phyloP scores from a whole-genome alignment of 139 green algal species.

The Coelastrella sp. region DNA sequence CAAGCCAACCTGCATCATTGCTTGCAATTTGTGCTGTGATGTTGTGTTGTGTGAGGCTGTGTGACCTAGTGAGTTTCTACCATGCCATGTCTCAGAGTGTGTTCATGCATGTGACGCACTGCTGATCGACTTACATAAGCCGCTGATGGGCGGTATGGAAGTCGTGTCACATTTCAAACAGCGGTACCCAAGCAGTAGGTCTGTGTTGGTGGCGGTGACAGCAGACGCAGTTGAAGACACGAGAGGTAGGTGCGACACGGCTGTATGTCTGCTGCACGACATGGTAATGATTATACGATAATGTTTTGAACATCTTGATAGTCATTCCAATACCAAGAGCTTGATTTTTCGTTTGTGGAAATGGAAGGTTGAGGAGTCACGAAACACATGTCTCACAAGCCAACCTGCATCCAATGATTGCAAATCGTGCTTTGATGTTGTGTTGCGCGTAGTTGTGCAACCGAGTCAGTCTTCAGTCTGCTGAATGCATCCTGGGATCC shows the following conservation, averaged over 20 bases:
- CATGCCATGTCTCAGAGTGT: too few relatives aligned
- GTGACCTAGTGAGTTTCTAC: neutral
- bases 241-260: conserved; percentile 58
- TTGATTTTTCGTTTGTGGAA: too few relatives aligned
- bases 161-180: conserved; percentile 63
- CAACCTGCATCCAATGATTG: neutral
- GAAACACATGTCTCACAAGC: too few relatives aligned
- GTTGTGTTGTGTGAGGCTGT: too few relatives aligned
- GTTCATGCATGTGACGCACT: conserved; percentile 88
- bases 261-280: neutral
- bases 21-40: neutral
- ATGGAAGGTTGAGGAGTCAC: too few relatives aligned
- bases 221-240: conserved; percentile 89
- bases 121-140: conserved; percentile 95
- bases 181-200: conserved; percentile 56
- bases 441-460: too few relatives aligned
- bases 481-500: too few relatives aligned
- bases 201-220: conserved; percentile 79
- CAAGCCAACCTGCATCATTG: too few relatives aligned
- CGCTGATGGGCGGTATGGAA: conserved; percentile 85
- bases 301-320: too few relatives aligned
- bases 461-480: too few relatives aligned
- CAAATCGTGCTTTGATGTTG: neutral
- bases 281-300: neutral
- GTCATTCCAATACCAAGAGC: too few relatives aligned